A percentile compares a stretch with the other conserved stretches of the same genome.
Conservation (phyloP, 2,329 filamentous ascomycete species). For the Graphilbum ipis-grandicollis region DNA sequence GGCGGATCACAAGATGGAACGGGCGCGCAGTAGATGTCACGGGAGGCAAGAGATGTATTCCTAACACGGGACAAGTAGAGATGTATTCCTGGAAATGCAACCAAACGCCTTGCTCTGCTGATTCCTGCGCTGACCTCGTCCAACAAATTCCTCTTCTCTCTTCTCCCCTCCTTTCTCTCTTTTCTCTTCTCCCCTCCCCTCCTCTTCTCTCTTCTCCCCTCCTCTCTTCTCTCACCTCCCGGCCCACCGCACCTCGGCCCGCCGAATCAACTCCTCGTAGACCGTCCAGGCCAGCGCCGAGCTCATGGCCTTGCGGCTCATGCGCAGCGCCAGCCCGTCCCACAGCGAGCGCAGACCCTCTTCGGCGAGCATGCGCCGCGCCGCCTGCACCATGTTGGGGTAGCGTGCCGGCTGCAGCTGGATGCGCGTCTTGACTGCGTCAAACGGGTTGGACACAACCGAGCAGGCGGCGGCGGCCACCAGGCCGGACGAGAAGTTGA, state of each 20-base stretch:
- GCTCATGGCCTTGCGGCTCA: slow-evolving; percentile 81
- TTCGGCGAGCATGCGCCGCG: slow-evolving; percentile 58
- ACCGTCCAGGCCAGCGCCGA: slow-evolving; percentile 94
- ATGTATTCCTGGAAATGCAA: too few relatives aligned
- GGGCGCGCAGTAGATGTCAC: too few relatives aligned
- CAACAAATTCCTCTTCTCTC: too few relatives aligned
- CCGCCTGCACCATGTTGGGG: slow-evolving; percentile 64
- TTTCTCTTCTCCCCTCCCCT: too few relatives aligned
- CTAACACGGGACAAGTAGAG: too few relatives aligned
- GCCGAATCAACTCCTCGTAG: slow-evolving; percentile 80
- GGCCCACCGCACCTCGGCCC: slow-evolving; percentile 30
- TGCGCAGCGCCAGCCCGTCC: slow-evolving; percentile 70
- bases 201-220: too few relatives aligned
- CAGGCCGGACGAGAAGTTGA: slow-evolving; percentile 76
- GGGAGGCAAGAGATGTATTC: too few relatives aligned
- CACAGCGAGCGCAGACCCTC: slow-evolving; percentile 70
- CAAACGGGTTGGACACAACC: slow-evolving; percentile 86
- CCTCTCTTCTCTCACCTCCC: not conserved
- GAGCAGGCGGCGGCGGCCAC: slow-evolving; percentile 71
- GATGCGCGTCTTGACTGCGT: slow-evolving; percentile 87
- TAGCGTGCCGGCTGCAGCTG: slow-evolving; percentile 78
- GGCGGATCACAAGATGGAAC: too few relatives aligned
- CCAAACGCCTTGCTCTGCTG: too few relatives aligned
- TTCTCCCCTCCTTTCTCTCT: not conserved
- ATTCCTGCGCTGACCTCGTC: too few relatives aligned